These are phyloP conservation scores for Naganishia sp. DNA, from an alignment of 1,284 basidiomycete species.

Conservation along the genomic window DNA sequence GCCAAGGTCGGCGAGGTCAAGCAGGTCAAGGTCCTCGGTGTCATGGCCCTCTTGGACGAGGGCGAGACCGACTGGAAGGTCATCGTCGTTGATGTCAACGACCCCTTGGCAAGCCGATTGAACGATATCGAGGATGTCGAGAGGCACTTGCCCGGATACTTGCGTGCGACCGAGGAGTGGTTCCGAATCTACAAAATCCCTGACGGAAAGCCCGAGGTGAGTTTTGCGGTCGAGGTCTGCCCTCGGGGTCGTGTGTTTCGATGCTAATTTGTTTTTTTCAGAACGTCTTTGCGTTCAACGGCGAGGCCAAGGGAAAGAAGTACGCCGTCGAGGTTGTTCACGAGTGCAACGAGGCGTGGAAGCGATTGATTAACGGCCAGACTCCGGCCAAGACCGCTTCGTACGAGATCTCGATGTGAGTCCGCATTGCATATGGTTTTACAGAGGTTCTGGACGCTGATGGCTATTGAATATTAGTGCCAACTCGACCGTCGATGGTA, in stretches of 20 bases:
- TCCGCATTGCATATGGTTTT: slow-evolving; percentile 34
- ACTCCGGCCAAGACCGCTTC: slow-evolving; percentile 65
- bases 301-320: slow-evolving; percentile 99
- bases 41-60: slow-evolving; percentile 98
- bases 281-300: slow-evolving; percentile 98
- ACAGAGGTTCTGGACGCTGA: slow-evolving; percentile 7
- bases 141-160: slow-evolving; percentile 93
- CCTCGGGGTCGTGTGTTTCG: too few species aligned
- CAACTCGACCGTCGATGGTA: slow-evolving; percentile 68
- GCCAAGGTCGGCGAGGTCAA: slow-evolving; percentile 98
- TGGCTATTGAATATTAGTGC: slow-evolving; percentile 31
- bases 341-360: slow-evolving; percentile 99
- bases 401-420: slow-evolving; percentile 80
- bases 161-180: slow-evolving; percentile 96
- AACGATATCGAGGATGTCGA: slow-evolving; percentile 99
- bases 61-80: slow-evolving; percentile 99
- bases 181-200: slow-evolving; percentile 97
- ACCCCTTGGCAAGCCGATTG: slow-evolving; percentile 92
- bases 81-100: slow-evolving; percentile 93
- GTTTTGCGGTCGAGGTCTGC: slow-evolving; percentile 18
- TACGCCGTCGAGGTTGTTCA: slow-evolving; percentile 98
- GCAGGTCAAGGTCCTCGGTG: slow-evolving; percentile 99
- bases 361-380: slow-evolving; percentile 84
- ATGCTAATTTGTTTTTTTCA: not conserved
- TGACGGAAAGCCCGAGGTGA: slow-evolving; percentile 89